Evolutionary conservation across 179 eudicot genomes (phyloP).

Genomic region (Spergularia azorica): DNA sequence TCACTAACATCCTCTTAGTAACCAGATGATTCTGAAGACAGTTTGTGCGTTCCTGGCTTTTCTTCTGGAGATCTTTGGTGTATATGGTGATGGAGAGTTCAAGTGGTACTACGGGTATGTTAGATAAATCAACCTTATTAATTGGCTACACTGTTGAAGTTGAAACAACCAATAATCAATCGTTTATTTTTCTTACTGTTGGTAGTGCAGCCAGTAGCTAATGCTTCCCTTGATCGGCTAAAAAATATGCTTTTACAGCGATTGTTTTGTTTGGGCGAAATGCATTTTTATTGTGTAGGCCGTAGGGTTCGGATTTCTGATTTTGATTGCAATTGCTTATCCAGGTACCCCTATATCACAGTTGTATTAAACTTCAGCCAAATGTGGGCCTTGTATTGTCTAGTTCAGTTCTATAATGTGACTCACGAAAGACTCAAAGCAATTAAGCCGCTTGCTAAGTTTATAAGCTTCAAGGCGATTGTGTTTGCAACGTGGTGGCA

Average conservation of each 20-base stretch:
- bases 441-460: constrained; percentile 89
- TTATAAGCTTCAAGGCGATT: constrained; percentile 94
- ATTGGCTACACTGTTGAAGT: neutral
- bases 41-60: constrained; percentile 78
- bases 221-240: neutral
- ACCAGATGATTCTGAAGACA: constrained; percentile 95
- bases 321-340: neutral
- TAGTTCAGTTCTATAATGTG: constrained; percentile 86
- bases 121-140: neutral
- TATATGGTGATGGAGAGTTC: constrained; percentile 91
- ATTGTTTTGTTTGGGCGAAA: neutral
- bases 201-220: neutral
- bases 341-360: constrained; percentile 93
- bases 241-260: too few species aligned
- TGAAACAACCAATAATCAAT: too few species aligned
- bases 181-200: neutral
- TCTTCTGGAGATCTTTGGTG: constrained; percentile 75
- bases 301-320: constrained; percentile 18
- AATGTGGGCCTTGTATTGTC: constrained; percentile 96
- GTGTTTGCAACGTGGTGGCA: constrained; percentile 99
- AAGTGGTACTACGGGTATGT: constrained; percentile 88
- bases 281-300: neutral
- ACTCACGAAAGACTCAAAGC: constrained; percentile 71
- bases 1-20: constrained; percentile 30
- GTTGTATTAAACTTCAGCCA: constrained; percentile 87